A percentile compares a stretch with the other conserved stretches of the same genome.
Conservation (phyloP, 768 basidiomycete genomes). For the Cubamyces lactineus region DNA sequence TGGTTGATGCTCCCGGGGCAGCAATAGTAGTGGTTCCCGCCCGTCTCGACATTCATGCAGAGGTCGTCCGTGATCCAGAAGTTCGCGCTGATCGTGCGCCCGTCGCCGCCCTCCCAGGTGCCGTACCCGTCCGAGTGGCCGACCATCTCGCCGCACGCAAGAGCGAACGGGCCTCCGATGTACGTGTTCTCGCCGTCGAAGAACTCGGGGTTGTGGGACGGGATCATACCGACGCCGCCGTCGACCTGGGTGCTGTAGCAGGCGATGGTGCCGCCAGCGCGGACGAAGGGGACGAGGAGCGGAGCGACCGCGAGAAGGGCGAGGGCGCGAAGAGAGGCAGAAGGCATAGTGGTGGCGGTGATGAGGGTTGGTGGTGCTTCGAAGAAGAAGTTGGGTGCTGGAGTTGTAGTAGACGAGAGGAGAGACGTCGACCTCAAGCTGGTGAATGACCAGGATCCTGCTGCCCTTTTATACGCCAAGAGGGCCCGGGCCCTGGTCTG, state of each 20-base stretch:
- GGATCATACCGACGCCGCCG: conserved; percentile 5
- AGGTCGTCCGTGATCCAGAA: conserved; percentile 10
- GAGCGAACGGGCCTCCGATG: conserved; percentile 1
- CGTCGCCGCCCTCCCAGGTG: conserved; percentile 4
- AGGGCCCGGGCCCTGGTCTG: no score
- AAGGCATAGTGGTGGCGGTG: neutral
- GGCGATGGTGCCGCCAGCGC: conserved; percentile 72
- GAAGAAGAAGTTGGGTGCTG: no score
- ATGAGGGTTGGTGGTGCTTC: no score
- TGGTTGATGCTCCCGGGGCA: conserved; percentile 2
- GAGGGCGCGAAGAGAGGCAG: conserved; percentile 47
- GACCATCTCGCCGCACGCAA: conserved; percentile 10
- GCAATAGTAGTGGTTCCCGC: conserved; percentile 1
- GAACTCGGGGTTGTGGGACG: conserved; percentile 47
- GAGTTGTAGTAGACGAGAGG: no score
- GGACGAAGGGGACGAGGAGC: conserved; percentile 50
- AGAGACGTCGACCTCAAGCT: no score
- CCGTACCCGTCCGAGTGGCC: conserved; percentile 2
- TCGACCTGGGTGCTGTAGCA: neutral
- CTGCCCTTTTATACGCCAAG: no score
- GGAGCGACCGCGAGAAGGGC: conserved; percentile 92
- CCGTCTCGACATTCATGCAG: conserved; percentile 10
- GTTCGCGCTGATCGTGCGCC: conserved; percentile 1
- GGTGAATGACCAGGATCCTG: no score
- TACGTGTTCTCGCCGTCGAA: conserved; percentile 6